These are phyloP conservation scores for Eimeria brunetti DNA, from an alignment of 169 alveolate genomes.

Conservation along the genomic window DNA sequence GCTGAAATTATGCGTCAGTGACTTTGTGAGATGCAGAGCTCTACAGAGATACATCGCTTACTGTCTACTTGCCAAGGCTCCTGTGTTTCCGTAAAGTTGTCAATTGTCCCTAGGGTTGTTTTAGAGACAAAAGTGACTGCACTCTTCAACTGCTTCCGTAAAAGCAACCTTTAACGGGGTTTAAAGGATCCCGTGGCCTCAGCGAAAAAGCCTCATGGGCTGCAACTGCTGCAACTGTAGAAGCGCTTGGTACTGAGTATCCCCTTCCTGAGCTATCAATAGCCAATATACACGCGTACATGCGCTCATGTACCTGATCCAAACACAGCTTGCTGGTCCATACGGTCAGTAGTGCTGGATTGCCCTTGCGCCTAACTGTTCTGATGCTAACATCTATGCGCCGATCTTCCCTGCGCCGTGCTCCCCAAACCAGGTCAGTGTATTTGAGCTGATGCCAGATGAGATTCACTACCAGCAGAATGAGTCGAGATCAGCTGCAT, in stretches of 20 bases:
- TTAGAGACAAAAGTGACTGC: no score
- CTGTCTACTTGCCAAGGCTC: background rate
- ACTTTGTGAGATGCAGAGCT: background rate
- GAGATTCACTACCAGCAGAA: background rate
- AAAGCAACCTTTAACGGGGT: background rate
- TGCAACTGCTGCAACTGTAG: background rate
- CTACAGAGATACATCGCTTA: background rate
- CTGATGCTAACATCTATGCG: background rate
- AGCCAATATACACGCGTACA: background rate
- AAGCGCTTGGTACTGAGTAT: background rate
- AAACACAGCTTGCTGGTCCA: background rate
- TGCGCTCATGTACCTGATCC: background rate
- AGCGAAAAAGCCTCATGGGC: background rate
- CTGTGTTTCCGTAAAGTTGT: background rate
- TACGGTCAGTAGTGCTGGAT: background rate
- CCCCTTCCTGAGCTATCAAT: background rate
- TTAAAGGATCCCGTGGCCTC: background rate
- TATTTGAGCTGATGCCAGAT: background rate
- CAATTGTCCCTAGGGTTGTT: no score
- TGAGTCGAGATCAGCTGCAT: background rate
- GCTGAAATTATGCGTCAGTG: no score
- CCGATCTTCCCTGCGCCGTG: background rate
- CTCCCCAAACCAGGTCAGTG: background rate
- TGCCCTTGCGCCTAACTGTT: background rate
- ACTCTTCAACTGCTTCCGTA: background rate